Base-by-base conservation (phyloP, 352 stramenopile species). In the Phytophthora quininea region DNA sequence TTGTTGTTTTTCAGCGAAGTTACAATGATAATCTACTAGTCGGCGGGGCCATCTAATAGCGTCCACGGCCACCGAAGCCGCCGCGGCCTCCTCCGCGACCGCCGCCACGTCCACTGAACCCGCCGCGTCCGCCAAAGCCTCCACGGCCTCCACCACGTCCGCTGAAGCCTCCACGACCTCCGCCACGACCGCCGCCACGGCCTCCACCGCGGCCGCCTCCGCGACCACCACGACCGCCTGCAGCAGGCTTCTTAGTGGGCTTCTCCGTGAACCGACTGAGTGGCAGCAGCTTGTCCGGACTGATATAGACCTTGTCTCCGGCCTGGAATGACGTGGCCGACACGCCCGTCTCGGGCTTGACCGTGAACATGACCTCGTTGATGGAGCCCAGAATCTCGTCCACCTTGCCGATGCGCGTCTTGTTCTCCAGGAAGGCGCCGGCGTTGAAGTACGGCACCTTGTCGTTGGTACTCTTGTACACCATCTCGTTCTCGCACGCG, bases 361-460 rank as follows among this genome's bases (percentile, higher is more conserved):
- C 82, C 45, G 96, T 99, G 78, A 99, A 99, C 83, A 96, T 95
- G 56, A 97, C 90, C 53, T 99, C 86, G 67, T 98, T 97, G 64
- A 99, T 98, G 49, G 96, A 97, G 45, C 97, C 97, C 46, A 99
- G 91, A 74, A 99, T 98, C 84, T 99, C 98, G 78, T 99, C 97
- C 30, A 99, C 89, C 76, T 99, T 99, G 65, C 98, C 98, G 67
- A 99, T 98, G 73, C 98, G 97, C 64, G 95, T 98, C 85, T 99
- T 99, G 87, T 99, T 99, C 74, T 99, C 96, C 3, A 99, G 84
- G 87, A 98, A 99, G 27, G 98, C 89, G 49, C 92, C 93, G 27
- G 98, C 97, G 75, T 99, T 99, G 70, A 99, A 99, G 79, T 99
- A 99, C 29, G 98, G 98, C 64, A 99, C 90, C 78, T 96, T 97